phyloP scores from a whole-genome alignment of 257 asterid species.

The Salvia miltiorrhiza region DNA sequence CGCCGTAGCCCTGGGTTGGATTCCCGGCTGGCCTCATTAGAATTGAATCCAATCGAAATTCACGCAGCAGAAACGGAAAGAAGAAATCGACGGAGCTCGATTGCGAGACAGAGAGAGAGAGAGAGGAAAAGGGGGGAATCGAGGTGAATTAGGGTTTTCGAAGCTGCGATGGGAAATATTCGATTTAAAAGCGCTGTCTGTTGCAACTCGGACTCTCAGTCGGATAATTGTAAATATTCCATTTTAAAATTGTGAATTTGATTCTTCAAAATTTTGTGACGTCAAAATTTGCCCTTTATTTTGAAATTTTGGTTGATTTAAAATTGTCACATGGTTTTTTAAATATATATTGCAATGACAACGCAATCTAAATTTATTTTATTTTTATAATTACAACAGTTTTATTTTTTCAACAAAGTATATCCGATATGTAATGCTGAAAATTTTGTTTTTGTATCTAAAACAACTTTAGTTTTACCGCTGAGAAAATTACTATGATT shows the following conservation, averaged over 20 bases:
- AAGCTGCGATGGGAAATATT: not conserved
- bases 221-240: not conserved
- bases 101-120: not conserved
- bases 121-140: not conserved
- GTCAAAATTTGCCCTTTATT: no score
- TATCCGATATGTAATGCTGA: no score
- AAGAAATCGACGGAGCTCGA: not conserved
- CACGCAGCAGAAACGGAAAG: not conserved
- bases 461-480: no score
- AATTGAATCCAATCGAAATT: not conserved
- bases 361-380: not conserved
- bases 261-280: no score
- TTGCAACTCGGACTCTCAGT: not conserved
- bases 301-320: not conserved
- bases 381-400: no score
- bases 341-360: no score
- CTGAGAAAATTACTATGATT: no score
- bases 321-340: no score
- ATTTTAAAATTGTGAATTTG: not conserved
- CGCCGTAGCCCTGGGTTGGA: constrained; percentile 25
- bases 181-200: constrained; percentile 4
- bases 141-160: constrained; percentile 25
- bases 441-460: no score
- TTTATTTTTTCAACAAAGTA: no score
- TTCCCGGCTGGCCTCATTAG: constrained; percentile 23